Evolutionary conservation across 2,329 filamentous ascomycete genomes (phyloP).

Genomic region (Proliferodiscus dingleyae): DNA sequence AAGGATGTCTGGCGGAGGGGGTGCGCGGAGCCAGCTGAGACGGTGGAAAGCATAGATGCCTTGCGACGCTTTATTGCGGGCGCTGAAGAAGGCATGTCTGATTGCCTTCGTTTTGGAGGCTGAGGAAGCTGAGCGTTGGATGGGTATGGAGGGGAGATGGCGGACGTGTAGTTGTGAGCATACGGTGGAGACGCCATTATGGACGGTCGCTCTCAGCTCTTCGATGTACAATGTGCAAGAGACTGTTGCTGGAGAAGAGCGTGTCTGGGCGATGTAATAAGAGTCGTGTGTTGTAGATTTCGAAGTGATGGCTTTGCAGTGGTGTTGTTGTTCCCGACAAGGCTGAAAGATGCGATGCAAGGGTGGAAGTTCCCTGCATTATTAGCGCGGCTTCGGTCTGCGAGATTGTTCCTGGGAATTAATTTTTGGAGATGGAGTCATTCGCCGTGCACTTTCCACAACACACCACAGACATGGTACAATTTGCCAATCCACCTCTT

Average conservation of each 20-base stretch:
- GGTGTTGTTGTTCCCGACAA: neutral
- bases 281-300: neutral
- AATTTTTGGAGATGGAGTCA: neutral
- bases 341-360: neutral
- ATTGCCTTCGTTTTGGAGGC: conserved; percentile 61
- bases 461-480: conserved; percentile 16
- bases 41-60: conserved; percentile 55
- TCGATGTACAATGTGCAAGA: neutral
- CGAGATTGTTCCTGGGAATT: neutral
- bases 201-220: neutral
- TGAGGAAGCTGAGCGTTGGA: conserved; percentile 46
- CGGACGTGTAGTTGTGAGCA: conserved; percentile 20
- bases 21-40: conserved; percentile 51
- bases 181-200: conserved; percentile 30
- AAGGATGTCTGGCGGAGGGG: conserved; percentile 79
- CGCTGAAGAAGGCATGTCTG: conserved; percentile 45
- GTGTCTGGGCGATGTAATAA: neutral
- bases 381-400: neutral
- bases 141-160: conserved; percentile 50
- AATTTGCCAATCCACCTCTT: conserved; percentile 18
- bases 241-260: neutral
- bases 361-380: neutral
- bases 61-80: conserved; percentile 63
- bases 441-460: too few relatives aligned
- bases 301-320: neutral